Conservation (phyloP, 2,329 filamentous ascomycete species). For the Lachnellula hyalina region DNA sequence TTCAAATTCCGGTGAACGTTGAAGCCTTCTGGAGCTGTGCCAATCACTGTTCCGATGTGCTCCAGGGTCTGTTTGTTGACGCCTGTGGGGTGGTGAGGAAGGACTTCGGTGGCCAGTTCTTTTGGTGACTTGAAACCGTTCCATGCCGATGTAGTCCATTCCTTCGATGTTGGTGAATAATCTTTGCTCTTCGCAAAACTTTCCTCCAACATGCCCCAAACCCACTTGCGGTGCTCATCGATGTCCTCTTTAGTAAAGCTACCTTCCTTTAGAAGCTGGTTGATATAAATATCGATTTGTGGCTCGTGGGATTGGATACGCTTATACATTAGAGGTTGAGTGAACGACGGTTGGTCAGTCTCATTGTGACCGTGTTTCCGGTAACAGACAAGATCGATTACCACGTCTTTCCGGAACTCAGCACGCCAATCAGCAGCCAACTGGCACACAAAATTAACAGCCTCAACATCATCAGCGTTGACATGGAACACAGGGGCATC, state of each 20-base stretch:
- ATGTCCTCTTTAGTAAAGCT: constrained; percentile 97
- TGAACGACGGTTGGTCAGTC: constrained; percentile 98
- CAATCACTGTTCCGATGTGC: constrained; percentile 78
- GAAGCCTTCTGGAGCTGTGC: constrained; percentile 77
- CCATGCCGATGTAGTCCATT: constrained; percentile 98
- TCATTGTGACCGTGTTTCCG: constrained; percentile 99
- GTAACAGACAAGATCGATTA: constrained; percentile 98
- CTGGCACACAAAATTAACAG: constrained; percentile 97
- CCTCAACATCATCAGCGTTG: constrained; percentile 97
- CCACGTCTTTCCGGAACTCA: constrained; percentile 96
- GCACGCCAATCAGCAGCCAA: constrained; percentile 96
- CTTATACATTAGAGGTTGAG: constrained; percentile 99
- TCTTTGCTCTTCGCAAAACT: constrained; percentile 97
- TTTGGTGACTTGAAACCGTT: constrained; percentile 99
- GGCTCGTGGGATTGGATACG: constrained; percentile 79
- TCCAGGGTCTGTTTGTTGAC: constrained; percentile 68
- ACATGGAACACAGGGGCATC: constrained; percentile 99
- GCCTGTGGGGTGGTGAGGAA: constrained; percentile 85
- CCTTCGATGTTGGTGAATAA: constrained; percentile 91
- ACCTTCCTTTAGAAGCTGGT: constrained; percentile 85
- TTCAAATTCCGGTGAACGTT: constrained; percentile 91
- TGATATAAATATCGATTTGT: constrained; percentile 84
- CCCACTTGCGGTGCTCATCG: constrained; percentile 99
- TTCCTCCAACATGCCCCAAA: constrained; percentile 98
- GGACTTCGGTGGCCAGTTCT: constrained; percentile 88